Evolutionary conservation across 2,329 filamentous ascomycete species (phyloP).

Genomic region (Cercospora sp.): DNA sequence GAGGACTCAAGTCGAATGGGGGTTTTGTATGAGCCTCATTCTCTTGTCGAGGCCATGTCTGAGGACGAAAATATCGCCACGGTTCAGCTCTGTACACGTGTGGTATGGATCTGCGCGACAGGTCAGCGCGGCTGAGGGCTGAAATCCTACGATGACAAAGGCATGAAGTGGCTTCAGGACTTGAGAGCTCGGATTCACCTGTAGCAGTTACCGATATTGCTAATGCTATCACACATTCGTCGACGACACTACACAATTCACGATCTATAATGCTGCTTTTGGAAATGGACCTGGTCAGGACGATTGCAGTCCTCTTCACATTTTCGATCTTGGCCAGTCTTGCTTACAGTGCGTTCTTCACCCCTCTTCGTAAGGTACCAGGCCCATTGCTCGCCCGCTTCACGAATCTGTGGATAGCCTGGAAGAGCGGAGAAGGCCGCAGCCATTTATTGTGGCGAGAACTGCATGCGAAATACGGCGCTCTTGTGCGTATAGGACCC

Average conservation of each 20-base stretch:
- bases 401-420: conserved; percentile 8
- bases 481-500: conserved; percentile 71
- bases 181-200: background rate
- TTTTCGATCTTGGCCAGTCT: background rate
- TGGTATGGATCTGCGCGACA: background rate
- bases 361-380: conserved; percentile 11
- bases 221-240: no score
- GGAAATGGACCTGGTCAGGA: background rate
- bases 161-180: background rate
- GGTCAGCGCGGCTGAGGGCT: background rate
- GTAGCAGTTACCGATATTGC: background rate
- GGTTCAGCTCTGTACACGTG: background rate
- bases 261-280: background rate
- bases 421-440: background rate
- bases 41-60: background rate
- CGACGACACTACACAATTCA: background rate
- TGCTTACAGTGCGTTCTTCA: background rate
- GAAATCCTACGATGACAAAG: background rate
- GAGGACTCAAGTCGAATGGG: conserved; percentile 13
- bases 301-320: background rate
- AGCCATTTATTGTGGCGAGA: conserved; percentile 6
- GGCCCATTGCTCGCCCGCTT: conserved; percentile 9
- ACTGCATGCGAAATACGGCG: conserved; percentile 56
- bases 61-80: background rate
- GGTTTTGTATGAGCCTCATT: conserved; percentile 10